Conservation (phyloP, 192 early-diverging fungal genomes). For the Coemansia umbellata region DNA sequence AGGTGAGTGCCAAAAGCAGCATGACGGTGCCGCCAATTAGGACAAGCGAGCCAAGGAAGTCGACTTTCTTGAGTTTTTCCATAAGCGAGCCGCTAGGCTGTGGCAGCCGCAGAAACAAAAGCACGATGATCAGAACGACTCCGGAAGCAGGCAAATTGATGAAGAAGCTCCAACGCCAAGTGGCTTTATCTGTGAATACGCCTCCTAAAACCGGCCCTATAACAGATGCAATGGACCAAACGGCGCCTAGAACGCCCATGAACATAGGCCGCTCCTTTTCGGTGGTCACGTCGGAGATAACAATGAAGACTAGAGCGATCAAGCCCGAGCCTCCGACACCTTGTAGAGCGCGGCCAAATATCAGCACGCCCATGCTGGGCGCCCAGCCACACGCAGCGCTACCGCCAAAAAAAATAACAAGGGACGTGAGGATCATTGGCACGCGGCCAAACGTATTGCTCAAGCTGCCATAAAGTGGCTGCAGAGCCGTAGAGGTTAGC, state of each 20-base stretch:
- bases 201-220: constrained; percentile 67
- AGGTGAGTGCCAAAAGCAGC: constrained; percentile 56
- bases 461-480: constrained; percentile 71
- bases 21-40: constrained; percentile 50
- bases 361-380: constrained; percentile 59
- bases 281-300: constrained; percentile 62
- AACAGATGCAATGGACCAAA: constrained; percentile 59
- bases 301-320: constrained; percentile 57
- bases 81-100: constrained; percentile 33
- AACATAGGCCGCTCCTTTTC: constrained; percentile 27
- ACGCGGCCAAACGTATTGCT: constrained; percentile 81
- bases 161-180: constrained; percentile 68
- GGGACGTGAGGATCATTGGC: constrained; percentile 51
- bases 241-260: constrained; percentile 49
- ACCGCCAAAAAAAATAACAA: constrained; percentile 52
- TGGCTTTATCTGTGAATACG: constrained; percentile 60
- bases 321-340: constrained; percentile 67
- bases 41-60: constrained; percentile 56
- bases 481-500: constrained; percentile 65
- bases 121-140: constrained; percentile 31
- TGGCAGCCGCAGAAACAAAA: constrained; percentile 53
- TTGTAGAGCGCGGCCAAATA: constrained; percentile 59
- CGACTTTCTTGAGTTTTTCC: constrained; percentile 58
- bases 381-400: constrained; percentile 54
- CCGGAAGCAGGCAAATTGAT: constrained; percentile 52